Evolutionary conservation across 2,329 filamentous ascomycete species (phyloP).

Genomic region (Diaporthe vaccinii): DNA sequence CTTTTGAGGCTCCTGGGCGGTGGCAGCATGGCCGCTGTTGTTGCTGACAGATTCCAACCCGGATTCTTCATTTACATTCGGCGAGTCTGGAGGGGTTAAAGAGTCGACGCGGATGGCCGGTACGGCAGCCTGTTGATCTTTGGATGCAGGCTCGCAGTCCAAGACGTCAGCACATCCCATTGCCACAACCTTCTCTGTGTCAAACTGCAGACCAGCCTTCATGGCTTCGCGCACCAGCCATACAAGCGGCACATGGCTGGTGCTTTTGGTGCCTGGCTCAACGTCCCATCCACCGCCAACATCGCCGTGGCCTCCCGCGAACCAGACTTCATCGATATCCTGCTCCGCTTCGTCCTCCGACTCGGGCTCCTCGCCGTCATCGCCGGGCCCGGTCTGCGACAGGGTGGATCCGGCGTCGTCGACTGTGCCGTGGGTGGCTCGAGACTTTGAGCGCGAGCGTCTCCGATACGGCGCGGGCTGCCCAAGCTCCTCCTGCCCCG

Average conservation of each 20-base stretch:
- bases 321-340: conserved; percentile 86
- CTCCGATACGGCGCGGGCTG: conserved; percentile 58
- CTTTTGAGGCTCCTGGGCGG: conserved; percentile 44
- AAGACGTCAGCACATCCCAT: conserved; percentile 71
- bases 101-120: conserved; percentile 54
- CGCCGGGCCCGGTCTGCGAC: conserved; percentile 47
- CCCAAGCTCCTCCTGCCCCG: neutral
- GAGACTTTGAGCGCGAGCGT: conserved; percentile 50
- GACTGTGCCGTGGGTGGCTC: conserved; percentile 45
- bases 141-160: conserved; percentile 44
- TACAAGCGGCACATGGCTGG: conserved; percentile 74
- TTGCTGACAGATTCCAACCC: conserved; percentile 8
- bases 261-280: conserved; percentile 67
- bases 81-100: conserved; percentile 44
- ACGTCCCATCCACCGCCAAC: conserved; percentile 83
- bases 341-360: conserved; percentile 67
- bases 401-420: conserved; percentile 49
- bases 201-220: conserved; percentile 77
- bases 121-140: conserved; percentile 32
- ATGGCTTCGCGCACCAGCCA: conserved; percentile 75
- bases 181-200: conserved; percentile 74
- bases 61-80: conserved; percentile 21
- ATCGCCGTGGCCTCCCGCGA: conserved; percentile 83
- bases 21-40: conserved; percentile 6
- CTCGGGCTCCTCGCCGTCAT: conserved; percentile 53